phyloP scores from a whole-genome alignment of 306 rosid species.

The Castanea crenata region DNA sequence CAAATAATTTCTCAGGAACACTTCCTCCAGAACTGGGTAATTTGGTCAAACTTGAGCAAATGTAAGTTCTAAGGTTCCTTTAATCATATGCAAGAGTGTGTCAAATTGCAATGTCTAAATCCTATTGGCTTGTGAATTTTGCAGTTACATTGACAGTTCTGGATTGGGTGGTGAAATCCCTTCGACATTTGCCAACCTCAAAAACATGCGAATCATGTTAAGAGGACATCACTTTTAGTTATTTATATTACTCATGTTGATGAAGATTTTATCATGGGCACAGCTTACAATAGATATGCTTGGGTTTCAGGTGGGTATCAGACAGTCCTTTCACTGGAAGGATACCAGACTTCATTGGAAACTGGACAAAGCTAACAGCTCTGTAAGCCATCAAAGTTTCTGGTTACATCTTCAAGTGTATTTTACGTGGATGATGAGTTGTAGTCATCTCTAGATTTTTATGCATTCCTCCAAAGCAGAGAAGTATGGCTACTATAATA shows the following conservation, averaged over 20 bases:
- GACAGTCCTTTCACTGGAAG: slow-evolving; percentile 24
- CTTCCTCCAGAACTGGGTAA: slow-evolving; percentile 33
- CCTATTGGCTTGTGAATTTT: neutral
- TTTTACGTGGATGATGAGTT: no score
- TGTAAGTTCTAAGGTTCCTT: slow-evolving; percentile 10
- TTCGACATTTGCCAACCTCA: slow-evolving; percentile 16
- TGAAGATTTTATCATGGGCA: no score
- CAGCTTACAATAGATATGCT: neutral
- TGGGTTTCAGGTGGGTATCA: slow-evolving; percentile 12
- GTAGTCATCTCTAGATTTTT: no score
- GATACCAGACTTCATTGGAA: slow-evolving; percentile 31
- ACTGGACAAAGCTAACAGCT: slow-evolving; percentile 17
- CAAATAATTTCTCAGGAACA: slow-evolving; percentile 28
- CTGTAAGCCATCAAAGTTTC: slow-evolving; percentile 6
- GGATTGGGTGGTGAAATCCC: slow-evolving; percentile 32
- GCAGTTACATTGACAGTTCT: slow-evolving; percentile 3
- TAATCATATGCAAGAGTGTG: neutral
- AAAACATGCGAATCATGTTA: slow-evolving; percentile 12
- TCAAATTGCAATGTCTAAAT: neutral
- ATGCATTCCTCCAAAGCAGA: no score
- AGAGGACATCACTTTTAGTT: no score
- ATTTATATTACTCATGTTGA: no score
- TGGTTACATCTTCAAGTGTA: neutral
- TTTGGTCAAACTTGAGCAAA: neutral
- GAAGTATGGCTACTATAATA: no score